Evolutionary conservation across 176 grass and related monocot species (phyloP).

Genomic region (Phragmites australis): DNA sequence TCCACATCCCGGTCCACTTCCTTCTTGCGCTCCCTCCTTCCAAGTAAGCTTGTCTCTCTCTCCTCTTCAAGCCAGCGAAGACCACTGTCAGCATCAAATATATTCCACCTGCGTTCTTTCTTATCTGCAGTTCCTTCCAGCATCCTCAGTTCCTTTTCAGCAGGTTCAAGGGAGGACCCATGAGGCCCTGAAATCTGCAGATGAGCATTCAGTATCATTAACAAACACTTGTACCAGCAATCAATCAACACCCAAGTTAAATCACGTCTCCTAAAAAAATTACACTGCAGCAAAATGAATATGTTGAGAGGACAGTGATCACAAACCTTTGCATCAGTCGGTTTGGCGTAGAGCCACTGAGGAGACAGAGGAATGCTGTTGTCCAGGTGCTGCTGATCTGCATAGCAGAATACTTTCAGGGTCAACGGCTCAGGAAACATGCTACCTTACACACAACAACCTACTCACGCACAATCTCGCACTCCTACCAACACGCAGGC

Average conservation of each 20-base stretch:
- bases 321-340: slow-evolving; percentile 74
- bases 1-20: slow-evolving; percentile 81
- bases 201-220: not conserved
- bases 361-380: slow-evolving; percentile 96
- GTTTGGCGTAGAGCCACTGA: slow-evolving; percentile 94
- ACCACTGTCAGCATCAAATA: slow-evolving; percentile 63
- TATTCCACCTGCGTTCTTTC: slow-evolving; percentile 66
- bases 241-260: not conserved
- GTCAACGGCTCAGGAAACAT: slow-evolving; percentile 38
- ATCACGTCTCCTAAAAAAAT: not conserved
- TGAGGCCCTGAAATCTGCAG: slow-evolving; percentile 42
- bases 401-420: slow-evolving; percentile 25
- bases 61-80: slow-evolving; percentile 95
- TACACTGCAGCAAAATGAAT: slow-evolving; percentile 7
- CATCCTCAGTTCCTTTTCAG: slow-evolving; percentile 64
- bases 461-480: not conserved
- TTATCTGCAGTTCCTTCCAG: slow-evolving; percentile 67
- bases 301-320: not conserved
- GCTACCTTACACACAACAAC: not conserved
- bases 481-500: not conserved
- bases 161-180: slow-evolving; percentile 53
- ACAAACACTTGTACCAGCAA: not conserved
- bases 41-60: slow-evolving; percentile 85
- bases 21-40: slow-evolving; percentile 77
- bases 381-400: slow-evolving; percentile 78